Conservation (phyloP, 306 rosid species). For the Sechiopsis laciniata region DNA sequence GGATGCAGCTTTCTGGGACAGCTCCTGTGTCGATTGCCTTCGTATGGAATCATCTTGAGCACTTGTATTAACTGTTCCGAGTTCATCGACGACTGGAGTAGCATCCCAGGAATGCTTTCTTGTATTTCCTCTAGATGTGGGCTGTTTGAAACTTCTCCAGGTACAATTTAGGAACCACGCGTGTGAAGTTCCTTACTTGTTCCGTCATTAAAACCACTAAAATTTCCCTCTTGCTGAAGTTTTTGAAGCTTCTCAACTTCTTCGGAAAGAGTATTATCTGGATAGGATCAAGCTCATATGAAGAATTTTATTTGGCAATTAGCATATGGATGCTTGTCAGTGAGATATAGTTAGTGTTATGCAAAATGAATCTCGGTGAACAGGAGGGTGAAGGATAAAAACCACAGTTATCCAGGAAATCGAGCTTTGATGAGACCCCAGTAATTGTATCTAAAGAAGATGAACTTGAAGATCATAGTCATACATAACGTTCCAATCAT, state of each 20-base stretch:
- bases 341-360: not conserved
- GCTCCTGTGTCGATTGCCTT: slow-evolving; percentile 30
- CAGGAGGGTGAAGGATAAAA: not conserved
- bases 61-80: slow-evolving; percentile 26
- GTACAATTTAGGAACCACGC: slow-evolving; percentile 26
- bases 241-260: slow-evolving; percentile 53
- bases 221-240: slow-evolving; percentile 35
- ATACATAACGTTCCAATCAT: not conserved
- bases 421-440: not conserved
- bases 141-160: slow-evolving; percentile 23
- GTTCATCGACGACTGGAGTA: slow-evolving; percentile 30
- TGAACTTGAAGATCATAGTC: not conserved
- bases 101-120: slow-evolving; percentile 42
- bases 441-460: not conserved
- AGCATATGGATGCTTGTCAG: not conserved
- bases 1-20: slow-evolving; percentile 33
- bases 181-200: slow-evolving; percentile 20
- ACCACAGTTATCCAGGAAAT: not conserved
- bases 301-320: slow-evolving; percentile 1
- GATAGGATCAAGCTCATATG: slow-evolving; percentile 5
- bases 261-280: slow-evolving; percentile 60
- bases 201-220: slow-evolving; percentile 29
- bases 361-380: not conserved
- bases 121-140: slow-evolving; percentile 36
- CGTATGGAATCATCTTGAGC: slow-evolving; percentile 30